Base-by-base conservation (phyloP, 2,329 filamentous ascomycete species). In the Seiridium cupressi region DNA sequence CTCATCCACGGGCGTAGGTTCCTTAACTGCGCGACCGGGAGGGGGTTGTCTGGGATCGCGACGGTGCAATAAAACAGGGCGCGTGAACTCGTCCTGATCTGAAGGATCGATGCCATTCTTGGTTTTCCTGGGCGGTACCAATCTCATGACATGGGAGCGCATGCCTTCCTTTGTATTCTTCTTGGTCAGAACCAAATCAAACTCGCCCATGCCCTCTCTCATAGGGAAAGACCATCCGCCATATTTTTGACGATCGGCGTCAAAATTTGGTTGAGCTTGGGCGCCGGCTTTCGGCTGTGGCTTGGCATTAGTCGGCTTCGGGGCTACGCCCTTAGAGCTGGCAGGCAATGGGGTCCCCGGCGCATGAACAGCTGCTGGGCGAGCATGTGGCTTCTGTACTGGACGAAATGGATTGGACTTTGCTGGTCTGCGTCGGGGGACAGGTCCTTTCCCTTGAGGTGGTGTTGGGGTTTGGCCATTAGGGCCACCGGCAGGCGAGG, bases 31-130 rank as follows among this genome's bases (percentile, higher is more conserved):
- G 64, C 87, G 80, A 59, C 89, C 85, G 36, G 88, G 84, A 0
- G 87, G 80, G 51, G 82, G 87, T 67, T 87, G 88, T 68, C 88
- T 86, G 18, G 93, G 92, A 72, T 97, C 93, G 60, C 95, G 90
- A 63, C 95, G 88, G 72, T 98, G 93, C 44, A 99, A 79, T 44
- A 92, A 89, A 38, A 98, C 91, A 0, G 95, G 95, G 35, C 93
- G 87, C 18, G 91, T 89, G 71, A 98, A 99, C 56, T 96, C 88
- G 5, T 88, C 81, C 65, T 94, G 88, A 66, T 89, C 78, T 34
- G 80, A 81, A 2, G 86, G 84, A 69, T 98, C 89, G 62, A 92
- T 71, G 44, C 62, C 81, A 63, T 80, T 79, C 26, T 72, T 73
- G 8, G 68, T 87, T 87, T 56, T 83, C 79, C 63, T 89, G 83